Conservation (phyloP, 495 filamentous ascomycete species). For the Hamigera avellanea region DNA sequence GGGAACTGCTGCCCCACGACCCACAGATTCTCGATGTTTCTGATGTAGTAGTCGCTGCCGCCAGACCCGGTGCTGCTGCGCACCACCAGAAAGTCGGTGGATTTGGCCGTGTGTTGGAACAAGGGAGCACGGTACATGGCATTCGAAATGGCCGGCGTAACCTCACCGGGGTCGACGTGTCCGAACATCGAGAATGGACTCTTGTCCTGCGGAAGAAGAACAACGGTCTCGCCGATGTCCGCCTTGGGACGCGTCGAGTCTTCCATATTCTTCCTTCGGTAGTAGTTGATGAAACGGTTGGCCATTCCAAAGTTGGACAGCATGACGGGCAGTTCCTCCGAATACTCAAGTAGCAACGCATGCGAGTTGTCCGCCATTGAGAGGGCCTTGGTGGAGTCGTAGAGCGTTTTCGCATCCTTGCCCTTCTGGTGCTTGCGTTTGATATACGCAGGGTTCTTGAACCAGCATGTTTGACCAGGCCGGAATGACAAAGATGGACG, state of each 20-base stretch:
- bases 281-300: conserved; percentile 89
- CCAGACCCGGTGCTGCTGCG: conserved; percentile 61
- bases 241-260: conserved; percentile 62
- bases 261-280: conserved; percentile 73
- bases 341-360: conserved; percentile 83
- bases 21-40: conserved; percentile 80
- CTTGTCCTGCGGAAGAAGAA: conserved; percentile 84
- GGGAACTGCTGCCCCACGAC: conserved; percentile 88
- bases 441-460: conserved; percentile 29
- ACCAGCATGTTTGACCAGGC: conserved; percentile 43
- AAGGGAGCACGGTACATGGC: conserved; percentile 90
- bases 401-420: conserved; percentile 62
- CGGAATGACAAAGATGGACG: conserved; percentile 60
- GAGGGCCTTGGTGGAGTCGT: conserved; percentile 62
- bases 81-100: conserved; percentile 79
- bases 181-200: conserved; percentile 95
- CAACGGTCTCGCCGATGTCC: conserved; percentile 74
- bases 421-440: conserved; percentile 74
- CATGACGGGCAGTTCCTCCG: conserved; percentile 81
- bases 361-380: conserved; percentile 79
- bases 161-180: conserved; percentile 79
- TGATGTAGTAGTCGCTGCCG: conserved; percentile 66
- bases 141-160: conserved; percentile 82
- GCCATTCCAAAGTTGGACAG: conserved; percentile 97
- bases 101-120: conserved; percentile 70